A percentile compares a stretch with the other conserved stretches of the same genome.
These are phyloP conservation scores for Elongisporangium prolatum DNA, from an alignment of 352 stramenopile genomes.

Conservation along the genomic window DNA sequence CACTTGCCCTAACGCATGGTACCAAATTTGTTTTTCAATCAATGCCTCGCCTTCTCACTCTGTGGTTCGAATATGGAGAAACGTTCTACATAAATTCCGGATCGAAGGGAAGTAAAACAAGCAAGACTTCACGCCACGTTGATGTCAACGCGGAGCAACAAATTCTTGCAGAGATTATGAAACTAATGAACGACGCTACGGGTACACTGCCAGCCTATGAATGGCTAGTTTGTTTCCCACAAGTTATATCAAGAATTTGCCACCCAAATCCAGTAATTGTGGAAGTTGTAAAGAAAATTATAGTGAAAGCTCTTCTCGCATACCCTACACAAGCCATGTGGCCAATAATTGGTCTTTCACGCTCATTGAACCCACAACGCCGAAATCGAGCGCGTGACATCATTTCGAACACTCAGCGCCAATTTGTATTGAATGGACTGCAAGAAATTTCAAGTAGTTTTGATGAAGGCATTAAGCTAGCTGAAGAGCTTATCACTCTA, in stretches of 20 bases:
- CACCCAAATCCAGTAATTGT: constrained; percentile 86
- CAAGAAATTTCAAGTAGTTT: constrained; percentile 83
- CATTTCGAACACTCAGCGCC: constrained; percentile 52
- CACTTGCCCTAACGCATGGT: constrained; percentile 67
- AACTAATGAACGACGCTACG: constrained; percentile 53
- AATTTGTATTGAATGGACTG: constrained; percentile 55
- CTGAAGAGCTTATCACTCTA: constrained; percentile 92
- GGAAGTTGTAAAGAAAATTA: constrained; percentile 89
- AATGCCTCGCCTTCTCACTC: constrained; percentile 94
- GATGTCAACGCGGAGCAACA: constrained; percentile 58
- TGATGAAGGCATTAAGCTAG: constrained; percentile 84
- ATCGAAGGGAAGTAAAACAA: constrained; percentile 34
- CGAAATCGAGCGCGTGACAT: constrained; percentile 59
- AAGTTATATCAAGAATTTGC: constrained; percentile 96
- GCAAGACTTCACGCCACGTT: constrained; percentile 60
- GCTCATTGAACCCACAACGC: constrained; percentile 85
- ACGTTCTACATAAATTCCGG: constrained; percentile 35
- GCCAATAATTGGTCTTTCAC: constrained; percentile 92
- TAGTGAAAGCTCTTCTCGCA: constrained; percentile 88
- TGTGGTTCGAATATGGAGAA: constrained; percentile 97
- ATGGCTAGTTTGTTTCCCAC: constrained; percentile 97
- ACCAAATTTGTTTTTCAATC: constrained; percentile 98
- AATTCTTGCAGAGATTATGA: constrained; percentile 62
- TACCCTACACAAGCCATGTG: constrained; percentile 98
- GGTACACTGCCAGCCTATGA: constrained; percentile 80